Conservation (phyloP, 495 filamentous ascomycete genomes). For the Xylaria acuta region DNA sequence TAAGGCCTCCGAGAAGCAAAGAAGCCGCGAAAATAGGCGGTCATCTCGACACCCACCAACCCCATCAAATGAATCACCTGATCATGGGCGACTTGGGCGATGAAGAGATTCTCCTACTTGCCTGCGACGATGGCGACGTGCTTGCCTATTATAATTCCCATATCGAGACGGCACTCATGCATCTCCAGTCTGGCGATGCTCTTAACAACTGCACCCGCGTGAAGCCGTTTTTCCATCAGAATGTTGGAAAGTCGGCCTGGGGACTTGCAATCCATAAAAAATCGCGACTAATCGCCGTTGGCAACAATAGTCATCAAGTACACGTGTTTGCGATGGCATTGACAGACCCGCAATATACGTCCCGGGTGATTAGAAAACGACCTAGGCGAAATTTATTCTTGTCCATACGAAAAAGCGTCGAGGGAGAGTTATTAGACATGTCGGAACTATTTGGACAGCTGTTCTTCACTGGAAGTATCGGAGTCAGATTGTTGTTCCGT, state of each 20-base stretch:
- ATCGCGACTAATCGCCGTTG: conserved; percentile 79
- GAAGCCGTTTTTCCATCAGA: conserved; percentile 71
- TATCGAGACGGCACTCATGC: conserved; percentile 40
- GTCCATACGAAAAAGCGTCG: neutral
- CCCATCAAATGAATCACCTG: conserved; percentile 81
- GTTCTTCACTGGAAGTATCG: too few species aligned
- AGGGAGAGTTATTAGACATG: neutral
- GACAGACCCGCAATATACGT: conserved; percentile 37
- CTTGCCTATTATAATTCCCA: conserved; percentile 73
- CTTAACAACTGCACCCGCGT: conserved; percentile 18
- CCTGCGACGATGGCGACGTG: conserved; percentile 89
- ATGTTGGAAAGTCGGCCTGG: conserved; percentile 83
- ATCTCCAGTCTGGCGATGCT: conserved; percentile 21
- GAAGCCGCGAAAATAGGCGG: conserved; percentile 51
- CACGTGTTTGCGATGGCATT: conserved; percentile 78
- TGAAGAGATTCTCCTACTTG: conserved; percentile 78
- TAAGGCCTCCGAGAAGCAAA: conserved; percentile 65
- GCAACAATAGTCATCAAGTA: conserved; percentile 72
- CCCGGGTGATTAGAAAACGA: neutral
- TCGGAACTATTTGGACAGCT: neutral
- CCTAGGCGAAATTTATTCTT: neutral
- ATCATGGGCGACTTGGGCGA: conserved; percentile 79
- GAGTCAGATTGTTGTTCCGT: neutral
- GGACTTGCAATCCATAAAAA: conserved; percentile 84
- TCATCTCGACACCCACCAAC: conserved; percentile 59